phyloP scores from a whole-genome alignment of 192 early-diverging fungal genomes.

The Backusella tuberculispora region DNA sequence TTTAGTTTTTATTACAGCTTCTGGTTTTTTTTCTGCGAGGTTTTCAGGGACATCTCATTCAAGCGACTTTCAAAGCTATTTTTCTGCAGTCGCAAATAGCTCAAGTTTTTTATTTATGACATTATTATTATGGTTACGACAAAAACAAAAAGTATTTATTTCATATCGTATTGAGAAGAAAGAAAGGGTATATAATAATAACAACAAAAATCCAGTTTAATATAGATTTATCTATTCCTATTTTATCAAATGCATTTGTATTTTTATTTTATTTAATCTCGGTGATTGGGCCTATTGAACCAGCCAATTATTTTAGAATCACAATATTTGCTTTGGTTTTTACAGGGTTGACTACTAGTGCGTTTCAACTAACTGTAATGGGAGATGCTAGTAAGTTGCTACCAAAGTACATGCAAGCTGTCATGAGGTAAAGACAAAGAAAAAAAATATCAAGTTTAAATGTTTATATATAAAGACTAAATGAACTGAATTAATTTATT shows the following conservation, averaged over 20 bases:
- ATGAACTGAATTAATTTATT: no score
- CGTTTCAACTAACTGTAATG: conserved; percentile 69
- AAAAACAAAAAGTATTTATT: conserved; percentile 35
- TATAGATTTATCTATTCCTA: conserved; percentile 33
- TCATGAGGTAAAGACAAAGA: conserved; percentile 58
- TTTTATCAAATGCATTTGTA: conserved; percentile 60
- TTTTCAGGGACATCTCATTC: conserved; percentile 64
- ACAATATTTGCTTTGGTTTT: conserved; percentile 56
- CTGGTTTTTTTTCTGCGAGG: conserved; percentile 67
- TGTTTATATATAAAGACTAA: background rate
- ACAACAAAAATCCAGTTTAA: background rate
- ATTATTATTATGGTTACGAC: conserved; percentile 54
- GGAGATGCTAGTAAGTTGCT: conserved; percentile 69
- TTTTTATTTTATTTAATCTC: conserved; percentile 56
- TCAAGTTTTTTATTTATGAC: conserved; percentile 59
- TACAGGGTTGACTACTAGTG: conserved; percentile 63
- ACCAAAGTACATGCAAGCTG: conserved; percentile 67
- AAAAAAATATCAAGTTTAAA: background rate
- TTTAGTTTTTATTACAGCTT: conserved; percentile 74
- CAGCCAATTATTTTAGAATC: conserved; percentile 65
- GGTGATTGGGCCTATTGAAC: conserved; percentile 43
- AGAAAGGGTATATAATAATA: background rate
- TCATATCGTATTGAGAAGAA: no score
- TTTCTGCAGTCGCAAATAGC: conserved; percentile 64
- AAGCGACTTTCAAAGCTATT: conserved; percentile 76